Base-by-base conservation (phyloP, 2,329 filamentous ascomycete genomes). In the Torrubiella hemipterigena region DNA sequence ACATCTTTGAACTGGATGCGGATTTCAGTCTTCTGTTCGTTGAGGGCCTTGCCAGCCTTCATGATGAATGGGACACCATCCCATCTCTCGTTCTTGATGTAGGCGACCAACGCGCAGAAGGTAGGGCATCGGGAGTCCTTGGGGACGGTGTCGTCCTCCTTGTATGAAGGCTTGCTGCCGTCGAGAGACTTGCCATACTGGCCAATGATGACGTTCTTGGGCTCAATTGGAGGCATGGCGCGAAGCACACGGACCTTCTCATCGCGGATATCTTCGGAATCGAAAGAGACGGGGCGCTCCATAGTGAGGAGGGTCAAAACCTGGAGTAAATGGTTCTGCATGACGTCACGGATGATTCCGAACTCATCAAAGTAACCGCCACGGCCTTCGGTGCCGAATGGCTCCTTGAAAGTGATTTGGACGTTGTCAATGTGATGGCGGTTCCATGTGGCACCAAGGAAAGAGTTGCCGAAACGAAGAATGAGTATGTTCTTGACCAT, bases 401-500 rank as follows among this genome's bases (percentile, higher is more conserved):
- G 91, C 66, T 98, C 91, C 69, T 98, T 98, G 73, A 98, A 98
- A 29, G 91, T 85, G 54, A 98, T 96, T 67, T 96, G 91, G 30
- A 98, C 81, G 50, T 94, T 98, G 65, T 96, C 91, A 64, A 98
- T 98, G 69, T 96, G 89, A 59, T 95, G 87, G 46, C 91, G 77
- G 69, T 96, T 98, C 91, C 91, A 98, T 37, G 89, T 98, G 26
- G 91, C 89, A 43, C 87, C 87, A 48, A 98, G 83, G 72, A 98
- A 98, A 45, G 93, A 87, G 67, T 98, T 98, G 48, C 91, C 93
- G 55, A 98, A 98, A 54, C 93, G 77, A 44, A 98, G 74, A 47
- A 98, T 95, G 44, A 98, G 72, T 46, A 98, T 93, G 65, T 98
- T 98, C 77, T 98, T 98, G 50, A 98, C 91, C 91, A 98, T 98